Base-by-base conservation (phyloP, 2,329 filamentous ascomycete species). In the Colletotrichum kahawae region DNA sequence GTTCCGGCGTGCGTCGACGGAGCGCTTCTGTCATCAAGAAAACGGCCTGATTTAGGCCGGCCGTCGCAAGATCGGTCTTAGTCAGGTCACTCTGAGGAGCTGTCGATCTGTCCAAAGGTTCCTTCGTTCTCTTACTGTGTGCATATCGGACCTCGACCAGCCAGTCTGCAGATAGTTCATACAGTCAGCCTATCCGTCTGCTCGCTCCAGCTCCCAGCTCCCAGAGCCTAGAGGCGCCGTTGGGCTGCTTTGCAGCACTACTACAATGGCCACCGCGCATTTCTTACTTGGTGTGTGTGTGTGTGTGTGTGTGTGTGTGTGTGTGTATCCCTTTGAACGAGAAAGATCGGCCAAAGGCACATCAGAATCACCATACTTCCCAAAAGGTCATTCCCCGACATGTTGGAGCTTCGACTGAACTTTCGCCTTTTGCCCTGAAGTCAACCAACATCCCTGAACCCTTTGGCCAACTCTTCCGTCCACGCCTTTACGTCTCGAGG, bases 331-430 rank as follows among this genome's bases (percentile, higher is more conserved):
- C 24, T 66, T 24, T 29, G 7, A n/a, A 24, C 36, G 29, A 70
- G 34, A 38, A 27, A 43, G 43, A 63, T 70, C 65, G 66, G 34
- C 60, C 31, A 63, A 56, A 59, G 16, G 38, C 54, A 48, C 54
- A 27, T 43, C 24, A 38, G 36, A 51, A 33, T 36, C 67, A 31
- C 38, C 57, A 48, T 18, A 64, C 34, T 71, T 67, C 72, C 71
- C 63, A 62, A 63, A 67, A 13, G 16, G 57, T 54, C 27, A 75
- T 29, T 64, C 57, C 72, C 56, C 64, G 48, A 75, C 73, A 64
- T 38, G 63, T 68, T 73, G 69, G 69, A 73, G 57, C 73, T 73
- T 73, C 73, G 65, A 75, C 73, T 72, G 73, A 75, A 73, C 69
- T 73, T 72, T 67, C 64, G 36, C 62, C 34, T 66, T 36, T 64